These are phyloP conservation scores for Metschnikowia aberdeeniae DNA, from an alignment of 805 yeast species.

Conservation along the genomic window DNA sequence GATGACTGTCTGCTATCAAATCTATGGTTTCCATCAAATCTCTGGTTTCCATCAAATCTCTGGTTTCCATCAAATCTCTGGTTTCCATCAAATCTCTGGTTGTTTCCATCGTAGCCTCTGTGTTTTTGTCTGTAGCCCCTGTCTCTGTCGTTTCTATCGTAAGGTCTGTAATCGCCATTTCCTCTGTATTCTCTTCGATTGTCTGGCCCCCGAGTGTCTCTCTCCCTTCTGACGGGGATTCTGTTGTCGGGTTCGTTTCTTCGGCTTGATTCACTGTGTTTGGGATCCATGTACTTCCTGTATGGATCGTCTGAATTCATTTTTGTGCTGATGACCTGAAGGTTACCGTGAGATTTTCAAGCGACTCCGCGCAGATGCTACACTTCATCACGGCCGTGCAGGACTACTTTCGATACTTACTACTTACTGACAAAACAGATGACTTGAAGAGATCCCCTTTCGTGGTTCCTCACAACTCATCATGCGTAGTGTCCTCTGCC, in stretches of 20 bases:
- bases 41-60: constrained; percentile 3
- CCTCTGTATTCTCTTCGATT: constrained; percentile 4
- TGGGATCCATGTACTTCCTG: background rate
- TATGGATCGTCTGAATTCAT: constrained; percentile 3
- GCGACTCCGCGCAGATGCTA: background rate
- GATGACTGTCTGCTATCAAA: background rate
- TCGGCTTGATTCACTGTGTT: background rate
- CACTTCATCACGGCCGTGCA: background rate
- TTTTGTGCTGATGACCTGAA: background rate
- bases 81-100: constrained; percentile 15
- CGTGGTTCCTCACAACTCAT: background rate
- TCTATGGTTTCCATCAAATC: no score
- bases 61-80: constrained; percentile 15
- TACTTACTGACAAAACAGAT: background rate
- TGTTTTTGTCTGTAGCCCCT: constrained; percentile 14
- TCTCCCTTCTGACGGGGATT: constrained; percentile 5
- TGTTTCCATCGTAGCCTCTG: constrained; percentile 16
- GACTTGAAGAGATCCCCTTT: background rate
- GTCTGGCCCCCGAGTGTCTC: constrained; percentile 15
- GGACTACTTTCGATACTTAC: background rate
- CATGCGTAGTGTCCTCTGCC: constrained; percentile 2
- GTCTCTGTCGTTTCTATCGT: background rate
- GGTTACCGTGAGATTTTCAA: background rate
- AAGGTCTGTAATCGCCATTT: background rate
- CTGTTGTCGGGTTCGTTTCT: constrained; percentile 2